Evolutionary conservation across 306 rosid genomes (phyloP), one percentile per base, ranked within the genome.

Genomic region (Hylodesmum podocarpum): DNA sequence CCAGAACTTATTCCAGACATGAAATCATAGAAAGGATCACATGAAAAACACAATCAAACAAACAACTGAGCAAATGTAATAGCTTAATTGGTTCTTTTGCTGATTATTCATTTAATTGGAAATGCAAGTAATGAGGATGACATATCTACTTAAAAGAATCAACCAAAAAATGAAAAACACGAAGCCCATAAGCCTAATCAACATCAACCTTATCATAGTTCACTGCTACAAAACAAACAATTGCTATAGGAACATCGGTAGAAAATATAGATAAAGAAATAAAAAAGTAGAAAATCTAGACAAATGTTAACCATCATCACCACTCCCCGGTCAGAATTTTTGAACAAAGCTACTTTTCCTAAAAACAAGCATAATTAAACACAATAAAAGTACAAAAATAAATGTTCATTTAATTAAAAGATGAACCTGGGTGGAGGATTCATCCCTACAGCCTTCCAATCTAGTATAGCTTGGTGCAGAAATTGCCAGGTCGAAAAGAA

Each of bases 401-500:
- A 54, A 82, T 41, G 16, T 66, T 57, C 43, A 24, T 55, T 65
- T 67, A 24, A 65, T 61, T 67, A 73, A 70, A 76, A 75, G 54
- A 61, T 74, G 86, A 54, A 95, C 99, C 99, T 95, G 83, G 97
- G 97, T 66, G 83, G 81, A 54, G 96, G 90, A 84, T 88, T 54
- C 97, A 90, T 95, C 54, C 89, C 96, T 54, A 66, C 90, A 66
- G 95, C 91, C 81, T 92, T 92, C 99, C 99, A 92, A 75, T 87
- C 95, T 81, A 90, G 88, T 96, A 92, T 81, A 73, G 89, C 82
- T 74, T 66, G 87, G 88, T 95, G 93, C 80, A 95, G 72, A 78
- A 88, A 82, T 87, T 95, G 96, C 99, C 99, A 95, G 57, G 87
- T 81, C 5, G 96, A 88, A 75, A 95, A 95, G 80, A 95, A 92